Conservation (phyloP, 306 rosid species). For the Parietaria judaica region DNA sequence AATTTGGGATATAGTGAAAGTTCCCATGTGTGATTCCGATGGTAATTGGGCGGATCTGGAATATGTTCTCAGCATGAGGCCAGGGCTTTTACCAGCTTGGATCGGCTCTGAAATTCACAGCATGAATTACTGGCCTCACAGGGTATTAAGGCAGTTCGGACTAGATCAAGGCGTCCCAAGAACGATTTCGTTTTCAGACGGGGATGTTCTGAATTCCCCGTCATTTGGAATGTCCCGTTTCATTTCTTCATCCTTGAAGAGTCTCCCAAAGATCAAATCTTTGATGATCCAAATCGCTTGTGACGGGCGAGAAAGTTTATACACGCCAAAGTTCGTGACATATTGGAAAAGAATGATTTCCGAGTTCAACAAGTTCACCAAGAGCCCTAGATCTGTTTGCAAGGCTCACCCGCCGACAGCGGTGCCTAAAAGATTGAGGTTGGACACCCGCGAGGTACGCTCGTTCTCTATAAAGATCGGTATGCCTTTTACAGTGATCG, state of each 20-base stretch:
- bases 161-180: slow-evolving; percentile 4
- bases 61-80: slow-evolving; percentile 4
- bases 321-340: slow-evolving; percentile 3
- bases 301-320: background rate
- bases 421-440: slow-evolving; percentile 4
- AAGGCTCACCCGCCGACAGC: background rate
- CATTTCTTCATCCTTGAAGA: slow-evolving; percentile 5
- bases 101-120: background rate
- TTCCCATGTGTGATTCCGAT: slow-evolving; percentile 2
- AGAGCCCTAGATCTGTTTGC: background rate
- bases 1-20: background rate
- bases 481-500: slow-evolving; percentile 7
- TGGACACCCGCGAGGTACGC: slow-evolving; percentile 6
- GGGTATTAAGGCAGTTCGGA: slow-evolving; percentile 8
- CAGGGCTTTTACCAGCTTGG: slow-evolving; percentile 4
- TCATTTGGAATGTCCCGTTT: slow-evolving; percentile 4
- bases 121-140: slow-evolving; percentile 8
- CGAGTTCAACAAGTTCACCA: background rate
- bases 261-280: slow-evolving; percentile 3
- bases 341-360: slow-evolving; percentile 5
- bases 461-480: slow-evolving; percentile 5
- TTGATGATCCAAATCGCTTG: background rate
- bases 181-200: background rate
- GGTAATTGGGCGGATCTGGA: slow-evolving; percentile 2
- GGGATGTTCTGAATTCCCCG: background rate